phyloP scores from a whole-genome alignment of 495 filamentous ascomycete species.

The Pseudevernia furfuracea region DNA sequence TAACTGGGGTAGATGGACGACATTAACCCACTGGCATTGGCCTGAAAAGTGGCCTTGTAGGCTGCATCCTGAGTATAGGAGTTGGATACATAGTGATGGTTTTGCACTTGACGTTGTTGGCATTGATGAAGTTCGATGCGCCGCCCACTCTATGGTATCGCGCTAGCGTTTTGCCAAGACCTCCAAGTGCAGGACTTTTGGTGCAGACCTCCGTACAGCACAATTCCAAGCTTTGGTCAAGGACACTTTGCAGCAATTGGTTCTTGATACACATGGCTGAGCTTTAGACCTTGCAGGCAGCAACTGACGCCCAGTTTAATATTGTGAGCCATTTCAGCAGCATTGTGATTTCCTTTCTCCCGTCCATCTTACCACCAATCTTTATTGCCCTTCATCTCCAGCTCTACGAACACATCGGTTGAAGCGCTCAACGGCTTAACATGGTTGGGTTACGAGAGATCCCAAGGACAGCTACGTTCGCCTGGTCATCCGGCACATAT shows the following conservation, averaged over 20 bases:
- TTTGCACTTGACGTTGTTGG: neutral
- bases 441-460: conserved; percentile 97
- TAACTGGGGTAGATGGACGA: conserved; percentile 22
- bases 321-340: neutral
- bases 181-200: neutral
- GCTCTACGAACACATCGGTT: conserved; percentile 18
- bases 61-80: conserved; percentile 48
- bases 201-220: no score
- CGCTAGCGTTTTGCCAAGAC: neutral
- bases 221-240: conserved; percentile 4
- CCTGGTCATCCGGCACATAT: conserved; percentile 77
- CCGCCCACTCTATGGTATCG: neutral
- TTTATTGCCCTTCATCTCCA: neutral
- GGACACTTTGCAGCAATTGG: conserved; percentile 8
- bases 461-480: conserved; percentile 89
- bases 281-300: conserved; percentile 3
- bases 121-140: neutral
- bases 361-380: no score
- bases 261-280: neutral
- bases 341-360: neutral
- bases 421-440: conserved; percentile 33
- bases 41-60: conserved; percentile 57
- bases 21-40: conserved; percentile 68
- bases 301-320: neutral
- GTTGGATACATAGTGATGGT: conserved; percentile 56